Percentiles rank a stretch among this genome's conserved stretches.
phyloP scores from a whole-genome alignment of 2,329 filamentous ascomycete species.

The Pseudopyrenochaeta lycopersici region DNA sequence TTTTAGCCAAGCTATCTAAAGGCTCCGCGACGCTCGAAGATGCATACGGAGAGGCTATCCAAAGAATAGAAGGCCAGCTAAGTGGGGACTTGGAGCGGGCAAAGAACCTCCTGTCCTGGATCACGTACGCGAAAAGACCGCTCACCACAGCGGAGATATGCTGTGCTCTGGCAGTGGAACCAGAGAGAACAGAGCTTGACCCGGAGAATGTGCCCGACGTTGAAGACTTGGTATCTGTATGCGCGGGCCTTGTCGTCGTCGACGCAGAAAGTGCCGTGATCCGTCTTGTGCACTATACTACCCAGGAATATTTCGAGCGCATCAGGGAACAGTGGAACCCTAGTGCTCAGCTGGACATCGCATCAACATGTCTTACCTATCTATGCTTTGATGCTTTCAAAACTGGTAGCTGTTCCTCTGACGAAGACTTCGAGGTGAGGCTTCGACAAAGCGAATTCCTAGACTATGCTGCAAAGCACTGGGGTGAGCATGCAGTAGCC shows the following conservation, averaged over 20 bases:
- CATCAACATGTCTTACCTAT: constrained; percentile 39
- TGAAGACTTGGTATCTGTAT: constrained; percentile 22
- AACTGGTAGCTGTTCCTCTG: no score
- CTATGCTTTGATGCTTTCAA: constrained; percentile 34
- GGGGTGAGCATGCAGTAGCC: no score
- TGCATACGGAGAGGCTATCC: constrained; percentile 16
- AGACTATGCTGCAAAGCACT: no score
- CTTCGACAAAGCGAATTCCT: no score
- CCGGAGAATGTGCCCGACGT: constrained; percentile 12
- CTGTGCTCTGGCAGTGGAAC: constrained; percentile 20
- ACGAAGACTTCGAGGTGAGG: no score
- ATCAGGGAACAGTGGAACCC: constrained; percentile 29
- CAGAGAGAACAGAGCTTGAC: constrained; percentile 7
- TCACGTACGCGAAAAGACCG: constrained; percentile 17
- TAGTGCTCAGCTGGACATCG: constrained; percentile 32
- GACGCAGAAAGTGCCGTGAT: constrained; percentile 36
- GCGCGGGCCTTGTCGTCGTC: constrained; percentile 22
- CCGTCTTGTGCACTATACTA: constrained; percentile 39
- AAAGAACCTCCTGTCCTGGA: constrained; percentile 26
- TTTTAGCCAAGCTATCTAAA: neutral
- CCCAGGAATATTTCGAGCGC: constrained; percentile 36
- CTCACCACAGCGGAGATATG: constrained; percentile 24
- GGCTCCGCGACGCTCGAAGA: constrained; percentile 9
- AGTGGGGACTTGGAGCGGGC: constrained; percentile 47
- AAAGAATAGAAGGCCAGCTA: constrained; percentile 52